Evolutionary conservation across 805 yeast species (phyloP).

Genomic region (Hagleromyces aurorensis): DNA sequence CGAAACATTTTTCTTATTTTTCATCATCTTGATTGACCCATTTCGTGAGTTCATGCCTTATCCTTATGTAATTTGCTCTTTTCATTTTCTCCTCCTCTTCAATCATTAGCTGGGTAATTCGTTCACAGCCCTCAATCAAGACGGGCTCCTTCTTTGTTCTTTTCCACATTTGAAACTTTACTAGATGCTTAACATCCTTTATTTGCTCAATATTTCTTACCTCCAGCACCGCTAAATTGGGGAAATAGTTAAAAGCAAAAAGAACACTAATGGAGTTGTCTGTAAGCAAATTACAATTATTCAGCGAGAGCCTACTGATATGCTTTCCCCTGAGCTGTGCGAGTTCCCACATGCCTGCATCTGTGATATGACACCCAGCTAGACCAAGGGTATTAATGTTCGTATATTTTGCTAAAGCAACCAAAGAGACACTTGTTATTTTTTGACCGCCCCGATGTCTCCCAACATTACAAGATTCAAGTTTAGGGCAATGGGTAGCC

Average conservation of each 20-base stretch:
- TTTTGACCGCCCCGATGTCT: constrained; percentile 60
- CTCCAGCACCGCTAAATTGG: constrained; percentile 65
- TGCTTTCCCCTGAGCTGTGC: constrained; percentile 44
- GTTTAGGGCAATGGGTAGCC: constrained; percentile 48
- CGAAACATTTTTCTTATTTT: not conserved
- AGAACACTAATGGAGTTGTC: constrained; percentile 50
- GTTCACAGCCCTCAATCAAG: constrained; percentile 73
- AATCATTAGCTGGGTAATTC: constrained; percentile 49
- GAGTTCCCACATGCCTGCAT: constrained; percentile 72
- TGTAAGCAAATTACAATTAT: constrained; percentile 57
- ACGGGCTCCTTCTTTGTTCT: constrained; percentile 40
- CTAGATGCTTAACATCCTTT: constrained; percentile 53
- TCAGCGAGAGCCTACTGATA: constrained; percentile 63
- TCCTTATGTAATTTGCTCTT: constrained; percentile 44
- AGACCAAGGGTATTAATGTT: constrained; percentile 65
- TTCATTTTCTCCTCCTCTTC: constrained; percentile 55
- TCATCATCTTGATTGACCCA: constrained; percentile 52
- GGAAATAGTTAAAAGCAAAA: constrained; percentile 40
- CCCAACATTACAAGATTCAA: constrained; percentile 67
- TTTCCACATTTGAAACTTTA: constrained; percentile 56
- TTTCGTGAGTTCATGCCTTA: constrained; percentile 53
- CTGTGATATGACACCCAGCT: constrained; percentile 81
- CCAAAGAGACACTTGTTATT: constrained; percentile 63
- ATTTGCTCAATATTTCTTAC: constrained; percentile 54
- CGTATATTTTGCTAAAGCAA: constrained; percentile 50